A percentile compares a stretch with the other conserved stretches of the same genome.
phyloP scores from a whole-genome alignment of 2,329 filamentous ascomycete genomes.

The Didymella pinodella region DNA sequence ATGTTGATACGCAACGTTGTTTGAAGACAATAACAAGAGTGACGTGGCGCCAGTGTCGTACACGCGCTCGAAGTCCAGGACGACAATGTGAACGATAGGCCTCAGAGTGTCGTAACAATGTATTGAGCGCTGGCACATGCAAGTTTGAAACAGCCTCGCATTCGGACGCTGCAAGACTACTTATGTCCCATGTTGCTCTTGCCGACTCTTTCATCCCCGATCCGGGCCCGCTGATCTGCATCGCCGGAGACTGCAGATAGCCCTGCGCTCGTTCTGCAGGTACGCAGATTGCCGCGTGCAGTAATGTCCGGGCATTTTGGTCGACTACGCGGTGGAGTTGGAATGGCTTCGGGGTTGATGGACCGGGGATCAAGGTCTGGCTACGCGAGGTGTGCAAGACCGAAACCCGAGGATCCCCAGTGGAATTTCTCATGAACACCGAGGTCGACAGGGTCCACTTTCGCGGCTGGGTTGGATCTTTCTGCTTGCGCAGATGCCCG shows the following conservation, averaged over 20 bases:
- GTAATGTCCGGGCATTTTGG: constrained; percentile 11
- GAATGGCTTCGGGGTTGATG: constrained; percentile 21
- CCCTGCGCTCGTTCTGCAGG: constrained; percentile 17
- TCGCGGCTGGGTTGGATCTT: neutral
- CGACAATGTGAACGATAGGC: neutral
- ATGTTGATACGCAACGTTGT: neutral
- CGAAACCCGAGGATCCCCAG: constrained; percentile 18
- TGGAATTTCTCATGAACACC: constrained; percentile 4
- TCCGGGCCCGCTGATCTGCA: constrained; percentile 16
- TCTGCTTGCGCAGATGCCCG: neutral
- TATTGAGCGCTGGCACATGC: neutral
- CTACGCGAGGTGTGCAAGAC: constrained; percentile 16
- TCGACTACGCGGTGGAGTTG: constrained; percentile 8
- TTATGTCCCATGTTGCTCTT: constrained; percentile 1
- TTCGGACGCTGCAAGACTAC: neutral
- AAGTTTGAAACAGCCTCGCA: constrained; percentile 4
- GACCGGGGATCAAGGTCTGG: constrained; percentile 16
- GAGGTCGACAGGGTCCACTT: neutral
- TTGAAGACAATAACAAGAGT: neutral
- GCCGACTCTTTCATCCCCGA: constrained; percentile 9
- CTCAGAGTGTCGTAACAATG: neutral
- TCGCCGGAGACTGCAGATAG: constrained; percentile 12
- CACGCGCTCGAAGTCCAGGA: neutral
- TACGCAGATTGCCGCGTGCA: constrained; percentile 13
- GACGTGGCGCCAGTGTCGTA: constrained; percentile 6